Evolutionary conservation across 2,329 filamentous ascomycete genomes (phyloP).

Genomic region (Passalora sequoiae): DNA sequence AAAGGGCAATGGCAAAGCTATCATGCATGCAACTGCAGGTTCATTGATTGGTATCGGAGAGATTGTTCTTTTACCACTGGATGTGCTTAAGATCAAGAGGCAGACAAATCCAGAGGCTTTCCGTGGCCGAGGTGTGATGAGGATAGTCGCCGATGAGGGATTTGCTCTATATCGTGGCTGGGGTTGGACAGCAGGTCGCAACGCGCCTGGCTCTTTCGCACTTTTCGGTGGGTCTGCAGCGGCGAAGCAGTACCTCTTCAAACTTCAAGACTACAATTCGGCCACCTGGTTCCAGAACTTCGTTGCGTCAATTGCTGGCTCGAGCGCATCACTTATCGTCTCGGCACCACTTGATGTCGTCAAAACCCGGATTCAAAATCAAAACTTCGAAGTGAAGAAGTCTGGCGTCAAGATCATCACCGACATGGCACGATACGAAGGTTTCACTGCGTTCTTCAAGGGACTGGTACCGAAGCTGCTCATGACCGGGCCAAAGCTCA

Average conservation of each 20-base stretch:
- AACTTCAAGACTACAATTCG: conserved; percentile 88
- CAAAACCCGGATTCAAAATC: conserved; percentile 97
- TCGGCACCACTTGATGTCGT: conserved; percentile 96
- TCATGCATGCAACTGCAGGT: conserved; percentile 94
- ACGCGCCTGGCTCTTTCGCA: conserved; percentile 95
- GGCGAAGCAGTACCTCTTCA: conserved; percentile 93
- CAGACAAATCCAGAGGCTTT: conserved; percentile 99
- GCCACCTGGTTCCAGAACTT: conserved; percentile 96
- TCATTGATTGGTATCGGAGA: conserved; percentile 96
- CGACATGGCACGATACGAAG: conserved; percentile 92
- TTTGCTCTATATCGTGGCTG: conserved; percentile 94
- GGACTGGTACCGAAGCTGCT: conserved; percentile 93
- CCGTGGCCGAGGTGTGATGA: conserved; percentile 83
- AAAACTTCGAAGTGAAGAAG: conserved; percentile 97
- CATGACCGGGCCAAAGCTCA: conserved; percentile 98
- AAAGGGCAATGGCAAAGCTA: conserved; percentile 94
- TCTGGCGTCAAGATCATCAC: conserved; percentile 84
- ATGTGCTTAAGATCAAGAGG: conserved; percentile 98
- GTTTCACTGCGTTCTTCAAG: conserved; percentile 88
- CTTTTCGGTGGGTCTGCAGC: conserved; percentile 97
- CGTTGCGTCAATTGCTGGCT: conserved; percentile 88
- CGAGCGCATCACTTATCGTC: conserved; percentile 88
- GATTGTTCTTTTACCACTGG: conserved; percentile 88
- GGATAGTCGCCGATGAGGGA: conserved; percentile 87
- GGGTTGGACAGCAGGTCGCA: conserved; percentile 95